Base-by-base conservation (phyloP, 2,329 filamentous ascomycete genomes). In the Arthrinium puccinioides region DNA sequence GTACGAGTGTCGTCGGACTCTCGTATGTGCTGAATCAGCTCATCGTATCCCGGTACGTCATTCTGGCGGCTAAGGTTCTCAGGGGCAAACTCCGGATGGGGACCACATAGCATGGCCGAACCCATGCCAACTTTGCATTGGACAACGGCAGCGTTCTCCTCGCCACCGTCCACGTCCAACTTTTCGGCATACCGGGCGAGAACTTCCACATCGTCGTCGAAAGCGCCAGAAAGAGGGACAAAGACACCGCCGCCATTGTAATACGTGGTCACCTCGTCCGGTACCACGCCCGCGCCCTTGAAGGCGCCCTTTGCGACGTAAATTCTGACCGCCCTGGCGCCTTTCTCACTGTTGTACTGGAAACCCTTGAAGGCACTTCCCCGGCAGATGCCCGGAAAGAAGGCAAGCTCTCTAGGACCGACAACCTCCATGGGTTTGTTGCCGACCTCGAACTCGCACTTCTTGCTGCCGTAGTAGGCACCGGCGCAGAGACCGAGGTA, bases 161-260 rank as follows among this genome's bases (percentile, higher is more conserved):
- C 67, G 1, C 87, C 87, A 0, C 82, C 72, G 37, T 94, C 82
- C 4, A 96, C 84, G 48, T 83, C 77, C 10, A 94, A 59, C 11
- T 82, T 67, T 24, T 87, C 82, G 0, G 72, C 72, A 55, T 92
- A 98, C 41, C 72, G 84, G 1, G 90, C 92, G 18, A 98, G 66
- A 6, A 95, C 72, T 59, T 96, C 79, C 1, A 96, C 77, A 2
- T 82, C 84, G 44, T 71, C 64, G 5, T 21, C 74, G 70, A 38
- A 68, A 30, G 72, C 75, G 4, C 72, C 70, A 2, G 32, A 15
- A 6, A 84, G 82, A 61, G 92, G 82, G 1, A 95, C 86, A 63
- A 97, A 98, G 2, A 94, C 79, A 4, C 92, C 89, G 1, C 92
- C 92, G 1, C 92, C 92, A 50, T 98, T 98, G 59, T 90, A 96